Base-by-base conservation (phyloP, 768 basidiomycete genomes). In the Imleria badia region DNA sequence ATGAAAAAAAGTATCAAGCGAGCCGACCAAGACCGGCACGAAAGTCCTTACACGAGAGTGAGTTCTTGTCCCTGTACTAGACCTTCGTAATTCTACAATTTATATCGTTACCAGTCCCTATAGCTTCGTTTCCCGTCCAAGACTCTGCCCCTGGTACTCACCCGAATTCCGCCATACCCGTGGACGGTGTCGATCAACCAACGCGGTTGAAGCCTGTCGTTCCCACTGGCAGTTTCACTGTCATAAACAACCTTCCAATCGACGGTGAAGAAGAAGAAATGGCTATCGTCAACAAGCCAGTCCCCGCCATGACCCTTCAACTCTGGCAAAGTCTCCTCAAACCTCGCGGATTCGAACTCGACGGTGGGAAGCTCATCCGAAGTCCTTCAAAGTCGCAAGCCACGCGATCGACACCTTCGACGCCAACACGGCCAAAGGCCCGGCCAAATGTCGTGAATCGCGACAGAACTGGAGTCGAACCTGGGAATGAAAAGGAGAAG, bases 241-340 rank as follows among this genome's bases (percentile, higher is more conserved):
- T 67, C 45, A 55, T 65, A 45, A 50, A 60, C 51, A 55, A 62
- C 44, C 44, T 70, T 17, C 48, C 53, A 6, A 19, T 52, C 26
- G 70, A 70, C 11, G 52, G 34, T 0, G 73, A 75, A 2, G 75
- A 79, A 14, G 82, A 86, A 45, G 86, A 85, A 46, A 85, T 85
- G 61, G 73, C 80, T 1, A 82, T 80, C 0, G 68, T 78, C 17
- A 74, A 82, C 12, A 81, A 76, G 48, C 83, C 84, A n/a, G 72
- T 83, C 2, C 85, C 85, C 1, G 76, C 77, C 0, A 76, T 84
- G 3, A 86, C 85, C 1, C 75, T 87, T 39, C 82, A 84, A 54
- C 76, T 91, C 9, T 91, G 89, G 89, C 77, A 81, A 46, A 79
- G 79, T 56, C 81, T 91, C 23, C 78, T 91, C 29, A 78, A 81